Conservation (phyloP, 495 filamentous ascomycete genomes). For the Talaromyces stipitatus region DNA sequence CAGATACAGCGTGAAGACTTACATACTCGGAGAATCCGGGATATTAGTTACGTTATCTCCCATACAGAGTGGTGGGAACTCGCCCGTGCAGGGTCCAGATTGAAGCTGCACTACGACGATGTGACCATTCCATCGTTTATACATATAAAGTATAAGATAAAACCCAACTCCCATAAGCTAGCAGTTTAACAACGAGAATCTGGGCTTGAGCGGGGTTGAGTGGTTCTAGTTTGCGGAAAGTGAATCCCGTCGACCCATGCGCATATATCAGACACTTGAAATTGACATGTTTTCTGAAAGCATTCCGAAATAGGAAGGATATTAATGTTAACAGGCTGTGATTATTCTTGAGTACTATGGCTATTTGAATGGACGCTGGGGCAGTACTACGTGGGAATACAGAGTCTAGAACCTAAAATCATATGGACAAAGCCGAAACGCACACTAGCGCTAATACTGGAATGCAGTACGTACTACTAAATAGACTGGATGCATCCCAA, state of each 20-base stretch:
- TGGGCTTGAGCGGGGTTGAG: background rate
- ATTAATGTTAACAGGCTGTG: background rate
- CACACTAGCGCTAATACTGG: too few relatives aligned
- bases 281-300: background rate
- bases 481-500: too few relatives aligned
- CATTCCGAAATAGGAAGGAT: background rate
- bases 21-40: background rate
- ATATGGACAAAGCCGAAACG: too few relatives aligned
- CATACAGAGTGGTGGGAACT: background rate
- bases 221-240: background rate
- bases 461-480: too few relatives aligned
- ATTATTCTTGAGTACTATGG: background rate
- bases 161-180: too few relatives aligned
- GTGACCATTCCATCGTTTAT: too few relatives aligned
- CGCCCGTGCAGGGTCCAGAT: background rate
- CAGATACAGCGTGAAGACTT: background rate
- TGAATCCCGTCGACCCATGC: background rate
- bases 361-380: background rate
- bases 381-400: too few relatives aligned
- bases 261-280: background rate
- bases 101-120: too few relatives aligned
- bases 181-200: background rate
- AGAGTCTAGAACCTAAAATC: too few relatives aligned
- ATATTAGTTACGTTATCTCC: background rate
- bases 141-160: too few relatives aligned